Evolutionary conservation across 2,329 filamentous ascomycete genomes (phyloP).

Genomic region (Huntiella omanensis): DNA sequence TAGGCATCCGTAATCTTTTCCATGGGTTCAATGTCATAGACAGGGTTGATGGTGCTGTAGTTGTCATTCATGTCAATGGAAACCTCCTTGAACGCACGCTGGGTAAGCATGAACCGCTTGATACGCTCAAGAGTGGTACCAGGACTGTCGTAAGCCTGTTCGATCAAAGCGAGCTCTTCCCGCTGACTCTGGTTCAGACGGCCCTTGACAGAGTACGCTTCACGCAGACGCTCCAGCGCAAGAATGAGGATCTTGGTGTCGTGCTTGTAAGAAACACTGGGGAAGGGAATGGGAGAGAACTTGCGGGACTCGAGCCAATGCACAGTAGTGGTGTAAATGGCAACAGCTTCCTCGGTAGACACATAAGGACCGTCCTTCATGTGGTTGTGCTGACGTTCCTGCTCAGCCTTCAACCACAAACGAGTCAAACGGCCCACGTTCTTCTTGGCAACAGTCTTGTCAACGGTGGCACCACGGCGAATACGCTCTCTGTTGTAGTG

Average conservation of each 20-base stretch:
- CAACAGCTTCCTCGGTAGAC: constrained; percentile 93
- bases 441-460: constrained; percentile 99
- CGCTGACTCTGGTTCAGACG: constrained; percentile 92
- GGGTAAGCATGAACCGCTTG: constrained; percentile 91
- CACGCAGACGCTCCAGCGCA: constrained; percentile 76
- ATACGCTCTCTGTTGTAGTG: constrained; percentile 98
- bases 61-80: constrained; percentile 99
- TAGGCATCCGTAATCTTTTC: constrained; percentile 99
- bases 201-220: constrained; percentile 95
- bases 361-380: constrained; percentile 99
- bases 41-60: constrained; percentile 96
- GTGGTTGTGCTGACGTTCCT: constrained; percentile 97
- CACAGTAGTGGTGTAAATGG: constrained; percentile 96
- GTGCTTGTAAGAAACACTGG: constrained; percentile 97
- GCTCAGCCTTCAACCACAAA: constrained; percentile 93
- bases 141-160: constrained; percentile 95
- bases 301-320: constrained; percentile 98
- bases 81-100: constrained; percentile 97
- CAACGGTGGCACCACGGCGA: constrained; percentile 83
- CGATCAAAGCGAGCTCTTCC: constrained; percentile 88
- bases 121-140: constrained; percentile 90
- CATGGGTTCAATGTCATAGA: constrained; percentile 96
- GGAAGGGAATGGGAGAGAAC: constrained; percentile 96
- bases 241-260: constrained; percentile 98
- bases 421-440: constrained; percentile 87